Evolutionary conservation across 2,329 filamentous ascomycete species (phyloP).

Genomic region (Aspergillus novofumigatus): DNA sequence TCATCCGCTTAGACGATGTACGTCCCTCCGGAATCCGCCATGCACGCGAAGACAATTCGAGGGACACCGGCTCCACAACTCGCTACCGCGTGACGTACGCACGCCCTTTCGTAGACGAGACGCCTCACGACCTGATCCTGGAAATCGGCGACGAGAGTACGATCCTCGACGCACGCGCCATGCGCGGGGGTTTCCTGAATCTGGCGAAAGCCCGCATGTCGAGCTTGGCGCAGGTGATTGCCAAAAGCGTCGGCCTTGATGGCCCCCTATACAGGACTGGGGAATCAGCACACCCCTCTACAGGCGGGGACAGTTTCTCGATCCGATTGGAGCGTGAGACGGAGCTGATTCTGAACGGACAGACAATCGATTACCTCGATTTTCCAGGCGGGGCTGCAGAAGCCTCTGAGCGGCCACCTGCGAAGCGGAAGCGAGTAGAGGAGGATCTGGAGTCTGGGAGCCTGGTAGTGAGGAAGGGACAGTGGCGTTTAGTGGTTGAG

Average conservation of each 20-base stretch:
- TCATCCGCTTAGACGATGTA: slow-evolving; percentile 78
- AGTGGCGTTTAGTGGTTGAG: slow-evolving; percentile 69
- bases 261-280: background rate
- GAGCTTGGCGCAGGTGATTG: slow-evolving; percentile 74
- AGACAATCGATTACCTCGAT: slow-evolving; percentile 16
- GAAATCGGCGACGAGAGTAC: slow-evolving; percentile 71
- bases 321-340: slow-evolving; percentile 55
- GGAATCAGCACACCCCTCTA: background rate
- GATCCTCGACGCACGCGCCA: slow-evolving; percentile 49
- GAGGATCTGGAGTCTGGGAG: slow-evolving; percentile 25
- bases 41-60: slow-evolving; percentile 42
- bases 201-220: slow-evolving; percentile 66
- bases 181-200: slow-evolving; percentile 68
- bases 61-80: background rate
- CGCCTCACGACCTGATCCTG: slow-evolving; percentile 68
- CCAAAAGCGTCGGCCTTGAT: slow-evolving; percentile 67
- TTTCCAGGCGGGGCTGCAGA: slow-evolving; percentile 9
- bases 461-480: slow-evolving; percentile 65
- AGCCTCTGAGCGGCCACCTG: background rate
- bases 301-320: slow-evolving; percentile 58
- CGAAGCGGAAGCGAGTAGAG: slow-evolving; percentile 13
- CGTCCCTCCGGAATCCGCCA: slow-evolving; percentile 78
- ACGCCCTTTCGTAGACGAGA: slow-evolving; percentile 78
- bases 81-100: slow-evolving; percentile 70
- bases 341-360: slow-evolving; percentile 40